Evolutionary conservation across 1,284 basidiomycete genomes (phyloP), one percentile per base, ranked within the genome.

Genomic region (Thecaphora thlaspeos): DNA sequence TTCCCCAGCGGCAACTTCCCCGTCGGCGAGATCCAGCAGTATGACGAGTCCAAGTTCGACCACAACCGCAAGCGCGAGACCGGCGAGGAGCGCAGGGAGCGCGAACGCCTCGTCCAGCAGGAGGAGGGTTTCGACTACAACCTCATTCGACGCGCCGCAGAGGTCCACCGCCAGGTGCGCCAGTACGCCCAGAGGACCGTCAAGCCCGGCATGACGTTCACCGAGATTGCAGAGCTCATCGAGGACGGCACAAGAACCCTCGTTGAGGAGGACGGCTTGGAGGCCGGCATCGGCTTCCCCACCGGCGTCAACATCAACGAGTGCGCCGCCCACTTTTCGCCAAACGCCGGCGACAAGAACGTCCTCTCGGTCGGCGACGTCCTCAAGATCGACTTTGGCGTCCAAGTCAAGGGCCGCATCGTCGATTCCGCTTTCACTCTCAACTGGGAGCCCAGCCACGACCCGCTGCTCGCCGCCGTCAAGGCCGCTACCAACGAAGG

Each of bases 351-450:
- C 24, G 94, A 97, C 80, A 94, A 85, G 24, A 86, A 81, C 88
- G 91, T 94, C 22, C 81, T 98, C 37, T 83, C 89, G 73, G 80
- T 85, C 51, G 84, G 86, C 37, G 94, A 99, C 74, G 89, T 97
- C 21, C 82, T 98, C 72, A 98, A 99, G 81, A 90, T 99, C 46
- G 95, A 99, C 79, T 86, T 99, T 76, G 94, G 94, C 52, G 91
- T 98, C 1, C 95, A 99, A 62, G 92, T 97, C 41, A 88, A 89
- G 71, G 95, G 94, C 17, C 84, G 91, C 41, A 99, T 99, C 58
- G 79, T 88, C 44, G 94, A 99, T 79, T 96, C 92, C 34, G 94
- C 94, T 2, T 98, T 98, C 79, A 98, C 94, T 1, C 81, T 98
- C 73, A 83, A 80, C 66, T 98, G 88, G 74, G 91, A 94, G 61